These are phyloP conservation scores for Otatea glauca DNA, from an alignment of 176 grass and related monocot genomes.

Conservation along the genomic window DNA sequence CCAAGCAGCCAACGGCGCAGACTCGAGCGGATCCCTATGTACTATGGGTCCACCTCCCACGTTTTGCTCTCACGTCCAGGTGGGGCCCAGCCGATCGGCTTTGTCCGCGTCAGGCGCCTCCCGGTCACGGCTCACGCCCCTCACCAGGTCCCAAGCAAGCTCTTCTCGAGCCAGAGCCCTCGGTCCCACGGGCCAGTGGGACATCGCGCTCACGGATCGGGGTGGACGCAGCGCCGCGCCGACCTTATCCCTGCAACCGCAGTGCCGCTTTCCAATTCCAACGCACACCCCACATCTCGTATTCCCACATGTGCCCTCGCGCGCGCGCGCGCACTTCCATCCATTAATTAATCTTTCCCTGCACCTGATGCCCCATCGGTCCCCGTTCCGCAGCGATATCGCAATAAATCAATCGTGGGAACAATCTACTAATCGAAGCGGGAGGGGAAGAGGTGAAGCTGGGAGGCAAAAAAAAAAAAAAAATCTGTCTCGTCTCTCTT, in stretches of 20 bases:
- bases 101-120: no score
- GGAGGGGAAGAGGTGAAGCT: no score
- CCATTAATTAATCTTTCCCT: constrained; percentile 15
- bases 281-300: constrained; percentile 21
- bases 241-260: background rate
- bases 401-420: background rate
- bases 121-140: no score
- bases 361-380: background rate
- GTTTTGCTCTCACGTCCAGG: no score
- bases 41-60: background rate
- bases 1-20: background rate
- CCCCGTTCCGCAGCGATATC: background rate
- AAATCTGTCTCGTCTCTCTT: background rate
- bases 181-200: background rate
- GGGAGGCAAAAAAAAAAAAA: background rate
- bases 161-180: no score
- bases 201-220: background rate
- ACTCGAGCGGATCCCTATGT: background rate
- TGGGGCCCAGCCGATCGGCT: background rate
- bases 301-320: background rate
- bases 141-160: no score
- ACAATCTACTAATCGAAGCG: background rate
- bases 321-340: background rate
- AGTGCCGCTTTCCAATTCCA: constrained; percentile 33
- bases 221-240: background rate